Base-by-base conservation (phyloP, 2,329 filamentous ascomycete genomes). In the Stemphylium vesicarium region DNA sequence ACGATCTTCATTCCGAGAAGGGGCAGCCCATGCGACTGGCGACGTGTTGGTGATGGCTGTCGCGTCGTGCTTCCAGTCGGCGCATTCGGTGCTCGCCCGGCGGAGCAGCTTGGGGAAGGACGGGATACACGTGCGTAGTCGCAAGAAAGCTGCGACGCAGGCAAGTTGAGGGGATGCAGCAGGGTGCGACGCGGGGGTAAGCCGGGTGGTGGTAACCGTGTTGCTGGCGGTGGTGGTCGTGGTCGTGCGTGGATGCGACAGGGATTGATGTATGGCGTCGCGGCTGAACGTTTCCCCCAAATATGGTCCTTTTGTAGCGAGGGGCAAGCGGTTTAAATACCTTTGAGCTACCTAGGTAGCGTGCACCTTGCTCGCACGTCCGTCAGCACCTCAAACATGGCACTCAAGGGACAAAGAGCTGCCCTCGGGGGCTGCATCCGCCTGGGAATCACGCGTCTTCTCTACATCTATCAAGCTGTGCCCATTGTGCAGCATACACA, bases 1-100 rank as follows among this genome's bases (percentile, higher is more conserved):
- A 69, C 68, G 65, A 82, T 75, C 74, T 78, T 79, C 80, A 82
- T 82, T 70, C 68, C 72, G 68, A 53, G 55, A 49, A 56, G 60
- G 49, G 64, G 62, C 62, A 60, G 66, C 68, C 65, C 73, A 73
- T 72, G 71, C 67, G 66, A 63, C 53, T 55, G 44, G 57, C 47
- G 54, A 42, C 29, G 56, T 56, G 26, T 50, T 56, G 52, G 50
- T 55, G 57, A 53, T 53, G 58, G 60, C 47, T 56, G 64, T 56
- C 63, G 70, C 67, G 68, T 70, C 60, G 69, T 65, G 60, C 44
- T 59, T 40, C 53, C 42, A 59, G 50, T 60, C 48, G 66, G 69
- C 71, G 71, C 72, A 74, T 74, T 65, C 71, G 70, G 66, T 45
- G 57, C 62, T 38, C 29, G 49, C 48, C 57, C 52, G 64, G 56